These are phyloP conservation scores for Akanthomyces uredinophilus DNA, from an alignment of 2,329 filamentous ascomycete genomes.

Conservation along the genomic window DNA sequence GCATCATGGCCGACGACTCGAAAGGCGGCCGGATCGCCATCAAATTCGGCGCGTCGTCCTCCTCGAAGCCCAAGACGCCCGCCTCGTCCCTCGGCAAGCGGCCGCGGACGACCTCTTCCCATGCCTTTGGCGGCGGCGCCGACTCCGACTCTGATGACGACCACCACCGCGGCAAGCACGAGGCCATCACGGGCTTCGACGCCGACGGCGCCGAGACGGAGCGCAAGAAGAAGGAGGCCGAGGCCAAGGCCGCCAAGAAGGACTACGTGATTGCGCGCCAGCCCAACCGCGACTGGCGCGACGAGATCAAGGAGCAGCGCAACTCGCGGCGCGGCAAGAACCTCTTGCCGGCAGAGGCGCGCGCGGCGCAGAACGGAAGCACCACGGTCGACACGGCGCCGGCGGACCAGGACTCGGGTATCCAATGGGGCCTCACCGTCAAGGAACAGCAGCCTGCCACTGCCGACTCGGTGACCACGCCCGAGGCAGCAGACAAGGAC, in stretches of 20 bases:
- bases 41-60: conserved; percentile 36
- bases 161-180: conserved; percentile 29
- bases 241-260: conserved; percentile 25
- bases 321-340: conserved; percentile 42
- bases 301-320: conserved; percentile 40
- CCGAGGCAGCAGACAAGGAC: neutral
- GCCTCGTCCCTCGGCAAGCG: conserved; percentile 46
- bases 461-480: conserved; percentile 6
- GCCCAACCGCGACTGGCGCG: conserved; percentile 59
- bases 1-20: conserved; percentile 34
- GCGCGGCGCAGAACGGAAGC: neutral
- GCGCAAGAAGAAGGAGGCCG: conserved; percentile 25
- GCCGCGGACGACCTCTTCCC: conserved; percentile 28
- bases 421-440: conserved; percentile 51
- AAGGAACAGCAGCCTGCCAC: conserved; percentile 31
- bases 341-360: conserved; percentile 48
- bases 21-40: conserved; percentile 42
- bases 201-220: conserved; percentile 39
- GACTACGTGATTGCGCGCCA: conserved; percentile 53
- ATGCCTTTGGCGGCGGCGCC: conserved; percentile 36
- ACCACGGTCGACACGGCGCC: conserved; percentile 30
- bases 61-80: conserved; percentile 28
- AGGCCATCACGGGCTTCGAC: conserved; percentile 47
- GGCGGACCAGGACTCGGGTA: conserved; percentile 44
- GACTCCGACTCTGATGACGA: conserved; percentile 39